phyloP scores from a whole-genome alignment of 495 filamentous ascomycete species.

The Apodospora peruviana region DNA sequence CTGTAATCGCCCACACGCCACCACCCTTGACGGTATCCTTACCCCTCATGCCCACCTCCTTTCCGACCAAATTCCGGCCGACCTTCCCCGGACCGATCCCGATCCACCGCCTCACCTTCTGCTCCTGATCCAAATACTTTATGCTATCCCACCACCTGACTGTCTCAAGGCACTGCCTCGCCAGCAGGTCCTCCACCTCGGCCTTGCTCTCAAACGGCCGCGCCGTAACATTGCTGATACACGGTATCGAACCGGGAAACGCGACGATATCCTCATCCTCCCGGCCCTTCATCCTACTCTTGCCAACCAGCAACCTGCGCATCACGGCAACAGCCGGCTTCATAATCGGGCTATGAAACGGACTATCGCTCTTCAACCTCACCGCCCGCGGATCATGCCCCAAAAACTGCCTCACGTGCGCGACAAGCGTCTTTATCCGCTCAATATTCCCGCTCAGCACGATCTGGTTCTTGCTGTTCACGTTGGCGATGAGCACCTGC shows the following conservation, averaged over 20 bases:
- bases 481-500: slow-evolving; percentile 87
- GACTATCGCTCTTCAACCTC: slow-evolving; percentile 78
- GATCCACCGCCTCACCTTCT: slow-evolving; percentile 80
- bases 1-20: slow-evolving; percentile 87
- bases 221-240: slow-evolving; percentile 80
- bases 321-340: slow-evolving; percentile 71
- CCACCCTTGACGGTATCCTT: slow-evolving; percentile 77
- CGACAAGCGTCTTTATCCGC: slow-evolving; percentile 75
- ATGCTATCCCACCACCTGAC: slow-evolving; percentile 93
- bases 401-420: slow-evolving; percentile 84
- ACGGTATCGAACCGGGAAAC: slow-evolving; percentile 69
- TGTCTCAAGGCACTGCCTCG: slow-evolving; percentile 77
- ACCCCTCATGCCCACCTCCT: slow-evolving; percentile 83
- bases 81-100: slow-evolving; percentile 95
- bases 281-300: slow-evolving; percentile 40
- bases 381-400: slow-evolving; percentile 92
- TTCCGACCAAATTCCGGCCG: slow-evolving; percentile 87
- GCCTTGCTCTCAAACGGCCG: slow-evolving; percentile 67
- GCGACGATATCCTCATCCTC: slow-evolving; percentile 50
- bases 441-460: slow-evolving; percentile 86
- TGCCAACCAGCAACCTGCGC: slow-evolving; percentile 53
- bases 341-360: slow-evolving; percentile 94
- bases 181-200: slow-evolving; percentile 69
- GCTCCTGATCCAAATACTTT: slow-evolving; percentile 79
- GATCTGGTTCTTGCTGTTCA: slow-evolving; percentile 94